phyloP scores from a whole-genome alignment of 192 early-diverging fungal species.

The Kickxella alabastrina region DNA sequence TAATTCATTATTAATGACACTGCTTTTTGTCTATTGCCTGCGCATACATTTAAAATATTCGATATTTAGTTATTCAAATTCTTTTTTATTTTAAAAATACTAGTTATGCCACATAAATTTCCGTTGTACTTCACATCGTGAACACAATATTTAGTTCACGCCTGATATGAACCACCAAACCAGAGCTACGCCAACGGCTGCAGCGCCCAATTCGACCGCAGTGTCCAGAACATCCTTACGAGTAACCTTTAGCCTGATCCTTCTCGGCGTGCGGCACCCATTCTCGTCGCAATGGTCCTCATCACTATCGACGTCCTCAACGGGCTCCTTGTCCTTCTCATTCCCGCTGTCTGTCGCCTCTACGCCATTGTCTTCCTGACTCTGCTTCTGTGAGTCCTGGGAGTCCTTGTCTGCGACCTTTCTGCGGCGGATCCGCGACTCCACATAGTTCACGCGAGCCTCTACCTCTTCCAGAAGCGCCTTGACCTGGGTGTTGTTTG shows the following conservation, averaged over 20 bases:
- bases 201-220: conserved; percentile 31
- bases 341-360: conserved; percentile 19
- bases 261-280: conserved; percentile 35
- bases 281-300: conserved; percentile 48
- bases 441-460: conserved; percentile 46
- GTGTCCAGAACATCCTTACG: conserved; percentile 35
- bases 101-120: too few relatives aligned
- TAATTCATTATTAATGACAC: too few relatives aligned
- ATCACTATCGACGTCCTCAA: conserved; percentile 49
- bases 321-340: conserved; percentile 13
- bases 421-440: conserved; percentile 37
- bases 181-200: conserved; percentile 29
- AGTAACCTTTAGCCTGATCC: conserved; percentile 38
- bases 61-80: too few relatives aligned
- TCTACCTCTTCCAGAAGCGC: conserved; percentile 42
- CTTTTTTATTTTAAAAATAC: too few relatives aligned
- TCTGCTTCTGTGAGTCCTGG: too few relatives aligned
- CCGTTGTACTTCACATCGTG: too few relatives aligned
- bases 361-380: too few relatives aligned
- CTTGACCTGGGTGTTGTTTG: conserved; percentile 32
- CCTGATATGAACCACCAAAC: conserved; percentile 43
- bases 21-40: too few relatives aligned
- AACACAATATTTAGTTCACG: too few relatives aligned
- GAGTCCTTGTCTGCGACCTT: conserved; percentile 10
- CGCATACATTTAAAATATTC: too few relatives aligned